Conservation (phyloP, 148 eudicot species). For the Vaccinium vitisidaea region DNA sequence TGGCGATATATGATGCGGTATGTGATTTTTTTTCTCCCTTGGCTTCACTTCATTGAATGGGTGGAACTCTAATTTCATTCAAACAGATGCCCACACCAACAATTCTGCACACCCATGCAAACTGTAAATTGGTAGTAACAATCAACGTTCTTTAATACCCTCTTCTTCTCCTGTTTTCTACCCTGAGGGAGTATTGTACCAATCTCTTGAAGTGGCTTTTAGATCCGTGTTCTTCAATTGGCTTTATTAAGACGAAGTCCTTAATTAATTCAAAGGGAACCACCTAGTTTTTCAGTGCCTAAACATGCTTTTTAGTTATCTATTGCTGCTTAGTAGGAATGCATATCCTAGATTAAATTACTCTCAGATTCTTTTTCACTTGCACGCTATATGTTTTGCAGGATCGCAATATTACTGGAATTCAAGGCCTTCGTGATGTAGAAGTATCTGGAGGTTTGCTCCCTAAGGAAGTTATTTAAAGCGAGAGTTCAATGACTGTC, state of each 20-base stretch:
- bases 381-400: conserved; percentile 4
- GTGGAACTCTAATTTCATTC: not conserved
- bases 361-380: not conserved
- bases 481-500: not conserved
- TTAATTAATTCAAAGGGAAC: not conserved
- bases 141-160: not conserved
- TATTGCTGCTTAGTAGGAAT: not conserved
- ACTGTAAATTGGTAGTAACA: not conserved
- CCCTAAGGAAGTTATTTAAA: not conserved
- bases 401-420: conserved; percentile 28
- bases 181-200: not conserved
- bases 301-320: not conserved
- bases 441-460: conserved; percentile 23
- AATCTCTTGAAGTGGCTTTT: not conserved
- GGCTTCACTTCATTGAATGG: not conserved
- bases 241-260: not conserved
- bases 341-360: not conserved
- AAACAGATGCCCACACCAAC: not conserved
- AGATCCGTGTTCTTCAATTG: not conserved
- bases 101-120: not conserved
- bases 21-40: conserved; percentile 15
- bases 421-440: conserved; percentile 9
- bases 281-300: not conserved
- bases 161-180: not conserved
- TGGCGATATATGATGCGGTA: conserved; percentile 36